Conservation (phyloP, 306 rosid species). For the Ceratonia siliqua region DNA sequence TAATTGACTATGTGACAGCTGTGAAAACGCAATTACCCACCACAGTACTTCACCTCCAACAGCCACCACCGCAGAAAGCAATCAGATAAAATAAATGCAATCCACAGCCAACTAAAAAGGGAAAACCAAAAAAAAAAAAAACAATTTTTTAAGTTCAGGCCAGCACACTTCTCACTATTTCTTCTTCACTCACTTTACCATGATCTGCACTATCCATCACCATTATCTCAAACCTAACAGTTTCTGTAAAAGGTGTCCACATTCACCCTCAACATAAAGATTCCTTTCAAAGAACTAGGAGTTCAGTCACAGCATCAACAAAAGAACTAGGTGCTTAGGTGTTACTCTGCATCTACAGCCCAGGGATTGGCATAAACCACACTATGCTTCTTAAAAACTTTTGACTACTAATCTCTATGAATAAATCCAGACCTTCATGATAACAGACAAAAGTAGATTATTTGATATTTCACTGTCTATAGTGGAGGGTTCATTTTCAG, state of each 20-base stretch:
- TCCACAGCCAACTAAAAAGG: background rate
- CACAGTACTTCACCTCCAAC: background rate
- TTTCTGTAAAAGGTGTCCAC: background rate
- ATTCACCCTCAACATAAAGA: background rate
- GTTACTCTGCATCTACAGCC: background rate
- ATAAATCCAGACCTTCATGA: background rate
- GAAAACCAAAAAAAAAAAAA: background rate
- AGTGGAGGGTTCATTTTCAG: background rate
- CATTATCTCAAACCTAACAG: background rate
- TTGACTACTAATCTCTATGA: background rate
- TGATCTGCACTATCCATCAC: background rate
- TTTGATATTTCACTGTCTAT: background rate
- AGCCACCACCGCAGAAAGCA: background rate
- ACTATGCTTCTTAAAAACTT: background rate
- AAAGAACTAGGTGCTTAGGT: background rate
- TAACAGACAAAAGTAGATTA: background rate
- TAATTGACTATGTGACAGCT: background rate
- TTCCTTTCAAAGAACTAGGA: background rate
- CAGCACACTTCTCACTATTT: background rate
- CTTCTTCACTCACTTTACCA: background rate
- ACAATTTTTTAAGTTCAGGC: background rate
- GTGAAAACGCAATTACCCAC: background rate
- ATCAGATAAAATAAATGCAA: too few species aligned
- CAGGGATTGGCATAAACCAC: background rate
- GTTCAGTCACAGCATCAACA: background rate